These are phyloP conservation scores for Thelephora aurantiotincta DNA, from an alignment of 768 basidiomycete species.

Conservation along the genomic window DNA sequence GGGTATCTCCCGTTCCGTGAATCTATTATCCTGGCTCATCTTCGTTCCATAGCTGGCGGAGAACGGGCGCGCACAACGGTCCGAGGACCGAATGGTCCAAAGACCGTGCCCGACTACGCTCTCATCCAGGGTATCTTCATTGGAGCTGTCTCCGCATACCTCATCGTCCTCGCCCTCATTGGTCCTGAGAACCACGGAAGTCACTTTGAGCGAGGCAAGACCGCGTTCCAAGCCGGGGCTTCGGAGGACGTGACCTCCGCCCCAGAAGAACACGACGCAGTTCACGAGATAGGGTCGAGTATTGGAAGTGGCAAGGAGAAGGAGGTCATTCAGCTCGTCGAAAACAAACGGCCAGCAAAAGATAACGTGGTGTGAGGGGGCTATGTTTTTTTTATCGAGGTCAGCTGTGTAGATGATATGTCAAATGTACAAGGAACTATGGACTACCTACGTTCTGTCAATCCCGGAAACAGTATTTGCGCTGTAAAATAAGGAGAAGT, in stretches of 20 bases:
- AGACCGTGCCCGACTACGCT: not conserved
- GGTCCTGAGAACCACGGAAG: constrained; percentile 51
- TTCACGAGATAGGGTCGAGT: not conserved
- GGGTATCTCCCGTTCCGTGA: not conserved
- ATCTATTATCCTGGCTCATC: not conserved
- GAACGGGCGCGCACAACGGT: not conserved
- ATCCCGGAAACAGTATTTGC: too few species aligned
- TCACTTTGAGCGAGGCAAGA: constrained; percentile 74
- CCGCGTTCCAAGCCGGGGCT: constrained; percentile 70
- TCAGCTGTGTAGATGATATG: too few species aligned
- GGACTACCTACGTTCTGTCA: too few species aligned
- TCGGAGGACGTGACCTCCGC: not conserved
- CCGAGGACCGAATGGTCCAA: not conserved
- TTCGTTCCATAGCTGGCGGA: not conserved
- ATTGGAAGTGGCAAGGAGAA: not conserved
- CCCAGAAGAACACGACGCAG: not conserved
- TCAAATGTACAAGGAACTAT: too few species aligned
- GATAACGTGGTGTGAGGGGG: too few species aligned
- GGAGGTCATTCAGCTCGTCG: too few species aligned
- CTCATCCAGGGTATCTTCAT: constrained; percentile 75
- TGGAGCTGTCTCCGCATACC: constrained; percentile 66
- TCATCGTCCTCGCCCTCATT: constrained; percentile 60
- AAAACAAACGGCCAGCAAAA: too few species aligned
- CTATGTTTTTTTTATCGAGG: too few species aligned
- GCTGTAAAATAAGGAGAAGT: too few species aligned